phyloP scores from a whole-genome alignment of 306 rosid species.

The Herpetospermum pedunculosum region DNA sequence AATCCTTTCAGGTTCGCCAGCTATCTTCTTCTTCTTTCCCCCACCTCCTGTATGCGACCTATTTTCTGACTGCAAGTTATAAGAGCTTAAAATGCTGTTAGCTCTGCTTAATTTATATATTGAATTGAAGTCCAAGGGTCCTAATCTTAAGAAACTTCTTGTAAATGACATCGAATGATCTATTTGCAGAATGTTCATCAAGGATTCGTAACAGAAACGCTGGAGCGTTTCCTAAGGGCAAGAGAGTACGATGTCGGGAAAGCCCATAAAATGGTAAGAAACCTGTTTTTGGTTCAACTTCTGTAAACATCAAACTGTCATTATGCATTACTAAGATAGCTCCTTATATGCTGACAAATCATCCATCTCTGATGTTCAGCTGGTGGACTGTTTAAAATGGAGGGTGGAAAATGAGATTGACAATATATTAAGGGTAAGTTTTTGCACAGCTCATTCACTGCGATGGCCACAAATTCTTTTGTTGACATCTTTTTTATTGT shows the following conservation, averaged over 20 bases:
- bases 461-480: background rate
- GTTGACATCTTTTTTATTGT: slow-evolving; percentile 8
- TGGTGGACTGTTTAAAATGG: slow-evolving; percentile 79
- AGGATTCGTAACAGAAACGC: slow-evolving; percentile 51
- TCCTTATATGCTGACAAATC: background rate
- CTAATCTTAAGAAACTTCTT: background rate
- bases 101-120: background rate
- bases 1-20: slow-evolving; percentile 64
- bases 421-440: slow-evolving; percentile 63
- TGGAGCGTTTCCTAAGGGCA: slow-evolving; percentile 68
- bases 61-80: background rate
- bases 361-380: slow-evolving; percentile 34
- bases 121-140: background rate
- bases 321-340: background rate
- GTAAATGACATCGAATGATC: background rate
- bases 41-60: background rate
- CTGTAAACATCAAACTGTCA: background rate
- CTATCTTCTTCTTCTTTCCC: background rate
- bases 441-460: background rate
- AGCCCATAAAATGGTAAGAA: slow-evolving; percentile 81
- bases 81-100: background rate
- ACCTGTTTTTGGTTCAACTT: background rate
- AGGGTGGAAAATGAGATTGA: slow-evolving; percentile 85
- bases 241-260: slow-evolving; percentile 69
- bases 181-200: slow-evolving; percentile 75